Conservation (phyloP, 1,284 basidiomycete genomes). For the Cryptococcus deneoformans region DNA sequence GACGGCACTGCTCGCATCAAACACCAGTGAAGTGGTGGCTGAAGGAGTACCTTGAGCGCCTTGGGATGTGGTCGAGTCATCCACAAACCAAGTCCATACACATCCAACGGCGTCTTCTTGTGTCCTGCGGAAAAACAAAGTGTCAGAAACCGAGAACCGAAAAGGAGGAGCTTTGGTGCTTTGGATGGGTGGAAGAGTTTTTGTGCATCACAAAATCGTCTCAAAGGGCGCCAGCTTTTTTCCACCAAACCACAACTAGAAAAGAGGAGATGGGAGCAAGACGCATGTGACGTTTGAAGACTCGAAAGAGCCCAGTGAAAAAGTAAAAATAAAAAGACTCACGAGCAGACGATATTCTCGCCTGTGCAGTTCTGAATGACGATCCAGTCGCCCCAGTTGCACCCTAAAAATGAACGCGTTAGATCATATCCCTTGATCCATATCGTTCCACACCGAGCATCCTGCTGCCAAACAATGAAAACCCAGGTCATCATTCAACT, state of each 20-base stretch:
- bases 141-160: too few relatives aligned
- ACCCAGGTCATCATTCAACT: neutral
- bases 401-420: neutral
- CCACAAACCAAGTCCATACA: constrained; percentile 34
- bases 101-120: constrained; percentile 26
- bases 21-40: neutral
- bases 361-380: constrained; percentile 30
- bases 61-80: constrained; percentile 2
- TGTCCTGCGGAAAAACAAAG: constrained; percentile 12
- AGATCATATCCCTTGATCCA: neutral
- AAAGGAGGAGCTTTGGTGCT: too few relatives aligned
- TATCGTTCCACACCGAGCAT: neutral
- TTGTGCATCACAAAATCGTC: too few relatives aligned
- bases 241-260: too few relatives aligned
- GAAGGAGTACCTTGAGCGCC: constrained; percentile 3
- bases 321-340: constrained; percentile 7
- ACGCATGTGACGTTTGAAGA: too few relatives aligned
- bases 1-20: constrained; percentile 1
- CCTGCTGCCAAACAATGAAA: neutral
- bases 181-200: too few relatives aligned
- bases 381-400: neutral
- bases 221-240: too few relatives aligned
- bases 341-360: constrained; percentile 37
- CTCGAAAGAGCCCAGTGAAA: too few relatives aligned
- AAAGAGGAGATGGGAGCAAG: too few relatives aligned